Conservation (phyloP, 2,329 filamentous ascomycete genomes). For the Fusarium brachygibbosum region DNA sequence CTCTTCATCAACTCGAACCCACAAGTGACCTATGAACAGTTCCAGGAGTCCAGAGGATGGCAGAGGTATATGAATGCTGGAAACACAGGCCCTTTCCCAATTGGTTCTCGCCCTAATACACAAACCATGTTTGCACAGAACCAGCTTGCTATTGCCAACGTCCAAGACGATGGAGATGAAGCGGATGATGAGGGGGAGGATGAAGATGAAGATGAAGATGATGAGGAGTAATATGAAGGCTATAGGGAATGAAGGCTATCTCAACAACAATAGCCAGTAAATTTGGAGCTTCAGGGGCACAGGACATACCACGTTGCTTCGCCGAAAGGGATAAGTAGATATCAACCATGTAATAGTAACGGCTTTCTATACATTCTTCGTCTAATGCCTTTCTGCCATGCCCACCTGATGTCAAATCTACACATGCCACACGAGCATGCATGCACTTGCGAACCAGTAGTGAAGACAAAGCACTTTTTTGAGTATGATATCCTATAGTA, state of each 20-base stretch:
- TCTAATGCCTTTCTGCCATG: not conserved
- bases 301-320: not conserved
- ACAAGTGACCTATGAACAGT: slow-evolving; percentile 13
- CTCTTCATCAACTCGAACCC: slow-evolving; percentile 12
- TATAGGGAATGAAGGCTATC: not conserved
- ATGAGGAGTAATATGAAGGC: not conserved
- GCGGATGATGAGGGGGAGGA: not conserved
- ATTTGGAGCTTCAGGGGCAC: not conserved
- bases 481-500: slow-evolving; percentile 25
- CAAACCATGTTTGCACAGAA: not conserved
- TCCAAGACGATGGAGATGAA: not conserved
- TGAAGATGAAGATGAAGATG: not conserved
- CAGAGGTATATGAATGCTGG: slow-evolving; percentile 3
- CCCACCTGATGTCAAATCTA: not conserved
- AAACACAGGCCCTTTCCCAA: not conserved
- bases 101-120: not conserved
- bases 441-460: not conserved
- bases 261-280: slow-evolving; percentile 3
- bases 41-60: slow-evolving; percentile 8
- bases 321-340: not conserved
- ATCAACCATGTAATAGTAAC: not conserved
- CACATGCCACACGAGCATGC: not conserved
- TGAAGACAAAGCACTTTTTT: slow-evolving; percentile 19
- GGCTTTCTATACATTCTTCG: not conserved
- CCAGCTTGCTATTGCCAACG: not conserved